Evolutionary conservation across 2,329 filamentous ascomycete species (phyloP), one percentile per base, ranked within the genome.

Genomic region (Penicillium sp.): DNA sequence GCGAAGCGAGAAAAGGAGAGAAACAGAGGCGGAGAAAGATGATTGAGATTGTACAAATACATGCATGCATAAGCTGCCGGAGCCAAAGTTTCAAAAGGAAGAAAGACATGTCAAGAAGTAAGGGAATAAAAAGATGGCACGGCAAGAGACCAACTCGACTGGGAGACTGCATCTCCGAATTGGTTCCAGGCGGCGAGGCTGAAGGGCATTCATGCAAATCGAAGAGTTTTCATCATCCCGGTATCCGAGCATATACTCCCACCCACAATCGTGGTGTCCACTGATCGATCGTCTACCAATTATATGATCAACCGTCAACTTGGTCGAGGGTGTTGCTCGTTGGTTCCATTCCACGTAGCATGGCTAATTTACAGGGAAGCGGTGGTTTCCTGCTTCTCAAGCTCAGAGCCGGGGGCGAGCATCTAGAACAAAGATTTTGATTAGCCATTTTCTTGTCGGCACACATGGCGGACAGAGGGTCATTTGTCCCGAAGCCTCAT

Each of bases 361-460:
- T 33, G 50, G 52, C 59, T 62, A 58, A 59, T 66, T 69, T 70
- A 71, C 58, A 70, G 56, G 49, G 65, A 54, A 43, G 65, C 62
- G 52, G 70, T 60, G 49, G 57, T 59, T 49, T 58, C 45, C 55
- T 63, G 55, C 54, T 63, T 59, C 53, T 65, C 57, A 41, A 55
- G 51, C 44, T 60, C 57, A 33, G 54, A 51, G 39, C 70, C 70
- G 37, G 70, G 70, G 27, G 70, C 67, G 56, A 73, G 68, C 68
- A 73, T 71, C 70, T 73, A 39, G 26, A 44, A 27, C 32, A 13
- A 24, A 33, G 24, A 26, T 35, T 12, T 6, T 12, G 26, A 6
- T 65, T 29, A 65, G 61, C 39, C 40, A 37, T 25, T 25, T 25
- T 18, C 0, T 2, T 11, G 32, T 26, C 13, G 26, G 9, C 4